phyloP scores from a whole-genome alignment of 768 basidiomycete genomes.

The Lactifluus piperatus region DNA sequence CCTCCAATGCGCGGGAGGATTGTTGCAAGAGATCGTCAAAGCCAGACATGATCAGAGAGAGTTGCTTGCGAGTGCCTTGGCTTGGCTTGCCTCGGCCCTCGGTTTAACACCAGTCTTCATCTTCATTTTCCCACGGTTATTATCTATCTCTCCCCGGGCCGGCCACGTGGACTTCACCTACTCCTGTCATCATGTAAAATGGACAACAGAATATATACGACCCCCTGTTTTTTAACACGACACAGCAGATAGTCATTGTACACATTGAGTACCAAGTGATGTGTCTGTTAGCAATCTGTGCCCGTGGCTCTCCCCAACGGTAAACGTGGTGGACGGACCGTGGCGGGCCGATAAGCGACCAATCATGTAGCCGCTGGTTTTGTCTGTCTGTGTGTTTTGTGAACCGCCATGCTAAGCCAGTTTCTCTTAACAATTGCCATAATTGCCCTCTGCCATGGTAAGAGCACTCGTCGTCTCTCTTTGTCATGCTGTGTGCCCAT shows the following conservation, averaged over 20 bases:
- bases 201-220: too few species aligned
- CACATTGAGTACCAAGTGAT: too few species aligned
- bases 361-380: background rate
- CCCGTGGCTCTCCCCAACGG: too few species aligned
- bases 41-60: constrained; percentile 19
- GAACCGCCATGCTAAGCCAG: constrained; percentile 7
- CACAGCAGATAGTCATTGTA: too few species aligned
- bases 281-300: too few species aligned
- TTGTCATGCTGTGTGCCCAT: background rate
- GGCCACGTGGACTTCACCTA: too few species aligned
- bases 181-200: too few species aligned
- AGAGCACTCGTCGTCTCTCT: background rate
- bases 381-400: background rate
- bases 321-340: too few species aligned
- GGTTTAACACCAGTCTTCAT: background rate
- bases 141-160: too few species aligned
- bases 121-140: too few species aligned
- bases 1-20: constrained; percentile 21
- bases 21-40: constrained; percentile 25
- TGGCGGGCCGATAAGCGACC: background rate
- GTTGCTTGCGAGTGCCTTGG: background rate
- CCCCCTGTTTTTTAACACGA: too few species aligned
- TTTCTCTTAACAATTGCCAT: constrained; percentile 6
- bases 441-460: constrained; percentile 17
- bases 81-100: background rate